phyloP scores from a whole-genome alignment of 257 asterid genomes.

The Nicotiana attenuata region DNA sequence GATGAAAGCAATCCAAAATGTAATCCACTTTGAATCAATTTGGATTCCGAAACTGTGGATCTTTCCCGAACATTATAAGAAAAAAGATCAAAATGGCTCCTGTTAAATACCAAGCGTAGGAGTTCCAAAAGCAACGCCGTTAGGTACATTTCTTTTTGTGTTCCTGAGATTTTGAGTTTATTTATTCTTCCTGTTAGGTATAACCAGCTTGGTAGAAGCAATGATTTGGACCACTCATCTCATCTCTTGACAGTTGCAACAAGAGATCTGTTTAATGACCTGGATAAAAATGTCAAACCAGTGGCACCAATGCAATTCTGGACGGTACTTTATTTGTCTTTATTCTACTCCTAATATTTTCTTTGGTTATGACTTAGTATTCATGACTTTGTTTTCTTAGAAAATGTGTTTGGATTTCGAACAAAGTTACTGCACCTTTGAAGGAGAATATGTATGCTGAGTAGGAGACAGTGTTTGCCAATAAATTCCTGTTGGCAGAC shows the following conservation, averaged over 20 bases:
- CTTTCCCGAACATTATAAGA: neutral
- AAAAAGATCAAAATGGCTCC: neutral
- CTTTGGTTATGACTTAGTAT: neutral
- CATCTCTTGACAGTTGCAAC: constrained; percentile 85
- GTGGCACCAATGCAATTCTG: constrained; percentile 94
- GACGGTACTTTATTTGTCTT: constrained; percentile 42
- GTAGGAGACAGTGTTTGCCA: constrained; percentile 1
- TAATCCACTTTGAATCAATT: neutral
- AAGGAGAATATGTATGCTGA: neutral
- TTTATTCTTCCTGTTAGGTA: constrained; percentile 47
- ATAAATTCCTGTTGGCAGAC: neutral
- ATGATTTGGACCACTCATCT: constrained; percentile 70
- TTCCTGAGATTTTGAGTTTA: constrained; percentile 11
- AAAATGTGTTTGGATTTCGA: neutral
- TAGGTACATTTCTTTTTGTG: neutral
- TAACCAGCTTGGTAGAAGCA: constrained; percentile 60
- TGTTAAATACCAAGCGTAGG: neutral
- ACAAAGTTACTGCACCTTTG: neutral
- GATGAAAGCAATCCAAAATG: neutral
- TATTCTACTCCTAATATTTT: neutral
- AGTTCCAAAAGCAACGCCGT: neutral
- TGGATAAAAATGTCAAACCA: constrained; percentile 84
- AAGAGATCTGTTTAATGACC: constrained; percentile 78
- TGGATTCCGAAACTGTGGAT: neutral
- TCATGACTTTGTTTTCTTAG: neutral